A percentile compares a stretch with the other conserved stretches of the same genome.
phyloP scores from a whole-genome alignment of 768 basidiomycete species.

The Tephrocybe sp. region DNA sequence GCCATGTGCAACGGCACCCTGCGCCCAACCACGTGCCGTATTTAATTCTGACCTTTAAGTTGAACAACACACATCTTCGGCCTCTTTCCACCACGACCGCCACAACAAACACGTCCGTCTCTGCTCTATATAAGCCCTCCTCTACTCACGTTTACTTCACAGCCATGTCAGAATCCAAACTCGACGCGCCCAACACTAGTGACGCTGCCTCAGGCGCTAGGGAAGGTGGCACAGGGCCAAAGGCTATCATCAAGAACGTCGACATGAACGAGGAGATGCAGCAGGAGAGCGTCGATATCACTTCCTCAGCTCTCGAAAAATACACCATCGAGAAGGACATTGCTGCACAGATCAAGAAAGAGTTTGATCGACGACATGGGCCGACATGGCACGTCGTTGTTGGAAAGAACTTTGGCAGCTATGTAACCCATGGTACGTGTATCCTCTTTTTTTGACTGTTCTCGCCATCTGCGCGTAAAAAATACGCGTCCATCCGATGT shows the following conservation, averaged over 20 bases:
- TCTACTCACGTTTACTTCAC: conserved; percentile 11
- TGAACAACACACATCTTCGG: conserved; percentile 16
- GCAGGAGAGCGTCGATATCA: conserved; percentile 89
- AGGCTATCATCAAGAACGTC: conserved; percentile 94
- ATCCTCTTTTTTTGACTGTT: conserved; percentile 6
- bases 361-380: conserved; percentile 90
- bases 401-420: conserved; percentile 98
- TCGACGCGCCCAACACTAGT: conserved; percentile 58
- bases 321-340: conserved; percentile 98
- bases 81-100: conserved; percentile 13
- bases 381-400: conserved; percentile 99
- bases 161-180: conserved; percentile 51
- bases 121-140: conserved; percentile 3
- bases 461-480: conserved; percentile 11
- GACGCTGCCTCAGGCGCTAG: conserved; percentile 46
- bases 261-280: conserved; percentile 98
- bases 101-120: conserved; percentile 12
- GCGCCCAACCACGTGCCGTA: conserved; percentile 21
- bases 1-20: conserved; percentile 18
- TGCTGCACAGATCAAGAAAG: conserved; percentile 97
- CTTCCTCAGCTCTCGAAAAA: conserved; percentile 82
- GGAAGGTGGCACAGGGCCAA: conserved; percentile 47
- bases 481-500: conserved; percentile 22
- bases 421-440: conserved; percentile 89
- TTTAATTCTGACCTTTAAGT: conserved; percentile 14